Base-by-base conservation (phyloP, 352 stramenopile genomes). In the Pythium volutum region DNA sequence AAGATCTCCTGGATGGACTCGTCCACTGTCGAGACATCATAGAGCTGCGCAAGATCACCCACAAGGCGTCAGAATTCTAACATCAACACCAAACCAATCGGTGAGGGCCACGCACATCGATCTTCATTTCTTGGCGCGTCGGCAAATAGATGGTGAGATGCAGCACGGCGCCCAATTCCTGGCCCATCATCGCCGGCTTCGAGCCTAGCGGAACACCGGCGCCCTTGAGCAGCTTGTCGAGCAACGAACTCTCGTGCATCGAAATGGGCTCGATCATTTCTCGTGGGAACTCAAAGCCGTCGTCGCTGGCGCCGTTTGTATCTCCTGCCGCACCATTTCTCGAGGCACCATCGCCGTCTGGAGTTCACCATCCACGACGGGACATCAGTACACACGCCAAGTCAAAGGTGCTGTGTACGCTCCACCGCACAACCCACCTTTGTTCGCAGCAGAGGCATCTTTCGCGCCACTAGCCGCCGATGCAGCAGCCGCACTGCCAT, bases 1-100 rank as follows among this genome's bases (percentile, higher is more conserved):
- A 95, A 49, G 29, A 95, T 82, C 55, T 93, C 81, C 39, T 94
- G 83, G 54, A 95, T 95, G 34, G 84, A 86, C 63, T 95, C 87
- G 53, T 95, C 87, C 16, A 95, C 87, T 0, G 83, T 95, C 43
- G 84, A 93, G 7, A 88, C 75, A 56, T 95, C 87, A 58, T 94
- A 94, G 18, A 95, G 57, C 86, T 95, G 33, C 8, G 10, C 15
- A 22, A 4, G 15, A 61, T n/a, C 27, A 42, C 25, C n/a, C 34
- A 59, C 11, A 49, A 8, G 2, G 2, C 3, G 22, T 57, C 50
- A 57, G 48, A n/a, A 4, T 52, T 10, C n/a, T 23, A 5, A 48
- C 2, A 48, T n/a, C 8, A 53, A 34, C 16, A 10, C 18, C 18
- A 29, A 20, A 16, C 33, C 29, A 47, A 20, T 46, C 18, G 5